phyloP scores from a whole-genome alignment of 2,329 filamentous ascomycete genomes.

The Capronia coronata region DNA sequence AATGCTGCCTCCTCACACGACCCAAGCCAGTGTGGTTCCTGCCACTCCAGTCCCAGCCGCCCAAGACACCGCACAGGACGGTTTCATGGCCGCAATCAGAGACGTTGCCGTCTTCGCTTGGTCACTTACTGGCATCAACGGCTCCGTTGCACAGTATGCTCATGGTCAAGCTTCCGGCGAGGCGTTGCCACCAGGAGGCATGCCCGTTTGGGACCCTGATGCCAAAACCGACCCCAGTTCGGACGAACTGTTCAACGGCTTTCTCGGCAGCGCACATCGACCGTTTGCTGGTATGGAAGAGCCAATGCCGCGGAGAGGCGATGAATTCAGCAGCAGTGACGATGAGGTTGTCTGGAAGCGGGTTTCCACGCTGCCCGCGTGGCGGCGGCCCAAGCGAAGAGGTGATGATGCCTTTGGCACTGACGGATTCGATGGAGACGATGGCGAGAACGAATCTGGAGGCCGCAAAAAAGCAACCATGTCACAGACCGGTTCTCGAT shows the following conservation, averaged over 20 bases:
- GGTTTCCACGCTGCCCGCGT: conserved; percentile 20
- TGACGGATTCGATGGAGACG: conserved; percentile 15
- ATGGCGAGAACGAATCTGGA: conserved; percentile 17
- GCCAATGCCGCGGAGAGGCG: conserved; percentile 8
- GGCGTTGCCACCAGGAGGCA: conserved; percentile 54
- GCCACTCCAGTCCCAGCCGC: conserved; percentile 37
- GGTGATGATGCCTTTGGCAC: conserved; percentile 25
- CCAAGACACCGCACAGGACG: conserved; percentile 35
- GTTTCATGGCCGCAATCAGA: conserved; percentile 72
- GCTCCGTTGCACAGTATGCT: conserved; percentile 59
- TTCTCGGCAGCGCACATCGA: conserved; percentile 26
- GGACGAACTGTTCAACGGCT: conserved; percentile 26
- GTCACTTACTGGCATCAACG: conserved; percentile 74
- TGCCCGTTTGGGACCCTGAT: conserved; percentile 54
- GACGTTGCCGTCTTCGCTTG: conserved; percentile 86
- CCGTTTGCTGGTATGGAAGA: conserved; percentile 12
- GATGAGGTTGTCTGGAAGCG: conserved; percentile 28
- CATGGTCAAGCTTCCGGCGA: conserved; percentile 58
- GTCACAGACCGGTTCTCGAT: conserved; percentile 12
- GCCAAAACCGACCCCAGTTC: conserved; percentile 16
- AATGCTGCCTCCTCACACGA: conserved; percentile 37
- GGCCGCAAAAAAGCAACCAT: conserved; percentile 17
- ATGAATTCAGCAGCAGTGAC: conserved; percentile 24
- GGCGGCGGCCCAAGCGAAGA: conserved; percentile 26
- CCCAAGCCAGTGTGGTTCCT: conserved; percentile 19